Evolutionary conservation across 2,329 filamentous ascomycete species (phyloP).

Genomic region (Polychaeton citri): DNA sequence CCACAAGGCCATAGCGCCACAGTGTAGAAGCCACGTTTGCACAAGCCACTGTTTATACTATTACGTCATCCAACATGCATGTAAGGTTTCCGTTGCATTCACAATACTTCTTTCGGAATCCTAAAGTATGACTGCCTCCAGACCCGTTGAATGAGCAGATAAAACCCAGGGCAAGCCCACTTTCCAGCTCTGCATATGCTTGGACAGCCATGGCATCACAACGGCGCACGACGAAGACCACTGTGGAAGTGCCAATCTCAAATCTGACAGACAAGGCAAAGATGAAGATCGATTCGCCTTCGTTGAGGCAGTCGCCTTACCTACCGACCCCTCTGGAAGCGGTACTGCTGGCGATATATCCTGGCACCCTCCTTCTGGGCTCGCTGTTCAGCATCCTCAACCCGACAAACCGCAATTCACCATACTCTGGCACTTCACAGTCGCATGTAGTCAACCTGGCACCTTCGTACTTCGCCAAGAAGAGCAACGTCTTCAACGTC

Average conservation of each 20-base stretch:
- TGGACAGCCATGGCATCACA: not conserved
- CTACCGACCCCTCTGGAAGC: conserved; percentile 58
- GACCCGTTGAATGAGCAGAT: too few relatives aligned
- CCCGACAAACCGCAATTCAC: conserved; percentile 53
- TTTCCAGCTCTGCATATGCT: too few relatives aligned
- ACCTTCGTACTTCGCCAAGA: conserved; percentile 84
- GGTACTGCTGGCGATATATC: conserved; percentile 57
- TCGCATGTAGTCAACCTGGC: conserved; percentile 46
- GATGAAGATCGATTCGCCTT: not conserved
- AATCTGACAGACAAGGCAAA: not conserved
- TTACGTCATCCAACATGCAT: too few relatives aligned
- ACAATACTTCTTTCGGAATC: too few relatives aligned
- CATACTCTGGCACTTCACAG: conserved; percentile 50
- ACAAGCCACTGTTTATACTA: too few relatives aligned
- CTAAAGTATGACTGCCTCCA: too few relatives aligned
- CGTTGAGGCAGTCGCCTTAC: conserved; percentile 36
- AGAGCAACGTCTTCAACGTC: conserved; percentile 82
- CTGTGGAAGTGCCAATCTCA: not conserved
- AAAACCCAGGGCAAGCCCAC: too few relatives aligned
- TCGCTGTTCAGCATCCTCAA: conserved; percentile 69
- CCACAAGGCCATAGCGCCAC: too few relatives aligned
- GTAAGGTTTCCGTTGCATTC: too few relatives aligned
- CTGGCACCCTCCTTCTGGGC: conserved; percentile 64
- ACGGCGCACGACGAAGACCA: not conserved
- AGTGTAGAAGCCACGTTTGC: too few relatives aligned